Evolutionary conservation across 306 rosid species (phyloP), one percentile per base, ranked within the genome.

Genomic region (Quercus rubra): DNA sequence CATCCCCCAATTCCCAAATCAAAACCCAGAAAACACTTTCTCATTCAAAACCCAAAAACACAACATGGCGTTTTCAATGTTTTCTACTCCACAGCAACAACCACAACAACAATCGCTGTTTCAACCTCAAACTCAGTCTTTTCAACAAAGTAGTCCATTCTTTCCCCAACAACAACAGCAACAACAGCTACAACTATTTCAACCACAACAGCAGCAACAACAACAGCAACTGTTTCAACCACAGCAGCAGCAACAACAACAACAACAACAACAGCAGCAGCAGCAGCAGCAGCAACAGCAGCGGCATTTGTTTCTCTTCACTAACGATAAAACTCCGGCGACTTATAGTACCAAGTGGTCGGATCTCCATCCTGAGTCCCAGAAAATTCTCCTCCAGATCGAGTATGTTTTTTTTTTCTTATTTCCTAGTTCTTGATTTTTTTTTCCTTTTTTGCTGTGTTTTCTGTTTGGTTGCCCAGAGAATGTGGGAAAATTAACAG

Each of bases 351-450:
- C 93, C 79, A 93, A 96, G 83, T 96, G 99, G 99, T 82, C 91
- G 15, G 99, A 96, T 77, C 94, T 96, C 76, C 98, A 96, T 67
- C 96, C 96, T 2, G 98, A 93, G 79, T 96, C 97, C 55, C 99
- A 90, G 96, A 96, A 96, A 83, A 38, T 83, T 80, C 92, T 96
- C 71, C 93, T 93, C 76, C 93, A 84, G 87, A 93, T 96, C 67
- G 99, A 93, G 99, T 96, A 84, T 63, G 87, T 79, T 61, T 30
- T 25, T 27, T 3, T 17, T 6, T 76, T 8, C 19, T 51, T 38
- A 2, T 38, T 62, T 67, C 77, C 7, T 35, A 52, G 58, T 7
- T 51, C 69, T 25, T 6, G 9, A 14, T 3, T 76, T 35, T 6
- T 35, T 6, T 51, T 28, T 30, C 35, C 12, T 6, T 46, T 63